These are phyloP conservation scores for Debaryomyces maramus DNA, from an alignment of 805 yeast genomes.

Conservation along the genomic window DNA sequence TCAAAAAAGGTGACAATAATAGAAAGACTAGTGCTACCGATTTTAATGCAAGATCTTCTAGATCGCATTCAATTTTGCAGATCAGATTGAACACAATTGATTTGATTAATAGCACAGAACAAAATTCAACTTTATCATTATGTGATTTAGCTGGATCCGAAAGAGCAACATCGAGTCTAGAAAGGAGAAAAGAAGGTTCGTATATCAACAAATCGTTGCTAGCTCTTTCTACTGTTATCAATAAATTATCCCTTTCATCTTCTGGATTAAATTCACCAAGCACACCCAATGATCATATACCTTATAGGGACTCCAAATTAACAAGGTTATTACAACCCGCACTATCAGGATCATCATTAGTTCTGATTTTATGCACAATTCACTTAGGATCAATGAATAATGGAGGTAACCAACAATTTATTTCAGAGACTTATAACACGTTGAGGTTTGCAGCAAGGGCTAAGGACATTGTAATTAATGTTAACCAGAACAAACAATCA, in stretches of 20 bases:
- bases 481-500: conserved; percentile 48
- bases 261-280: conserved; percentile 22
- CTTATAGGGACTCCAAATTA: conserved; percentile 90
- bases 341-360: conserved; percentile 79
- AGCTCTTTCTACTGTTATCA: conserved; percentile 90
- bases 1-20: conserved; percentile 68
- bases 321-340: conserved; percentile 92
- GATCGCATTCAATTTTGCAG: conserved; percentile 89
- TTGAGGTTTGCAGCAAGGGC: conserved; percentile 92
- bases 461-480: conserved; percentile 74
- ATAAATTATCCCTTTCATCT: conserved; percentile 57
- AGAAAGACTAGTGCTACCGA: conserved; percentile 88
- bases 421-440: conserved; percentile 83
- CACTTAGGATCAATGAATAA: conserved; percentile 50
- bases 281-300: conserved; percentile 60
- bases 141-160: conserved; percentile 99
- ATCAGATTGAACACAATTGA: conserved; percentile 54
- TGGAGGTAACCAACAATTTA: conserved; percentile 38
- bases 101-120: conserved; percentile 37
- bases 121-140: conserved; percentile 66
- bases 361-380: conserved; percentile 84
- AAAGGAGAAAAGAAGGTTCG: conserved; percentile 90
- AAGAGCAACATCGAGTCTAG: conserved; percentile 68
- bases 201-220: conserved; percentile 87
- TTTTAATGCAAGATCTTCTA: conserved; percentile 79